Base-by-base conservation (phyloP, 2,329 filamentous ascomycete genomes). In the Paraphoma chrysanthemicola region DNA sequence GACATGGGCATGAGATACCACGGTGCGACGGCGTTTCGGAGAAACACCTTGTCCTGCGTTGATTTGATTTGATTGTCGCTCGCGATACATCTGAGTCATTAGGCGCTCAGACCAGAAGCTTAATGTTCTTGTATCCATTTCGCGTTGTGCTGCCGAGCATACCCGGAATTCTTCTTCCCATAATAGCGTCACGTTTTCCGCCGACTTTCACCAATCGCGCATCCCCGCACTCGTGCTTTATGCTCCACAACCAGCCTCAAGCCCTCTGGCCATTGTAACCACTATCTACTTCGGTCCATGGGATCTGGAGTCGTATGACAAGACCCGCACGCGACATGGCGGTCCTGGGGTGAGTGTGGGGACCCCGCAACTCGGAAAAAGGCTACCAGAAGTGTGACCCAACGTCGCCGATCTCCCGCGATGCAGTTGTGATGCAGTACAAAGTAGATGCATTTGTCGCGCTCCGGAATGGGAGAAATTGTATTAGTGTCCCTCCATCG, bases 361-460 rank as follows among this genome's bases (percentile, higher is more conserved):
- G 47, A 49, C 47, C 47, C 47, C 47, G 47, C 47, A 49, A 29
- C 23, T n/a, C 47, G 47, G 47, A 49, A 49, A 49, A 49, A 6
- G 38, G 38, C 47, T 49, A 43, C 47, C 47, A 49, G 23, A 49
- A n/a, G 14, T 36, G 29, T 41, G 47, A n/a, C n/a, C 36, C 33
- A 42, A 16, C 33, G 28, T 49, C 33, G 47, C 47, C 30, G 23
- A 33, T 42, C 38, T 31, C 47, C 38, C 47, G 38, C 39, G 36
- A 31, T 36, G 28, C 36, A 31, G 14, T 17, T 17, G 28, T 28
- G n/a, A 31, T 51, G 48, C 14, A 14, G 38, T 51, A 44, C 48
- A 51, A 43, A 38, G 41, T 16, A 38, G 29, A 29, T 8, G 8
- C 28, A n/a, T 4, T 16, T 31, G 17, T 33, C 28, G 23, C 16